Base-by-base conservation (phyloP, 2,329 filamentous ascomycete genomes). In the Gliomastix tumulicola region DNA sequence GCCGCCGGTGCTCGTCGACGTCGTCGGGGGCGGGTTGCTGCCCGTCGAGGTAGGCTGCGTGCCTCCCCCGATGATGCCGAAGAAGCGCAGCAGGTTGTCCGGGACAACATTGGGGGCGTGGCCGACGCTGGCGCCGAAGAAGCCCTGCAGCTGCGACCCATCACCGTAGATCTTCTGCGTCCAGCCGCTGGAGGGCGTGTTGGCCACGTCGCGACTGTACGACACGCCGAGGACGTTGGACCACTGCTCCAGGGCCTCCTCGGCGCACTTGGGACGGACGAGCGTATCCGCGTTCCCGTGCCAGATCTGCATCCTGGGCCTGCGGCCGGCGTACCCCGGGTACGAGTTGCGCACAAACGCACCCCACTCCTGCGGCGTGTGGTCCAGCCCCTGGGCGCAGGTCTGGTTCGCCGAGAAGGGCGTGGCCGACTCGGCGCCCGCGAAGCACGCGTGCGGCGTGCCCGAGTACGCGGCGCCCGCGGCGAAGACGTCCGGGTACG, bases 291-390 rank as follows among this genome's bases (percentile, higher is more conserved):
- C 53, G 28, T 65, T 68, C 31, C 74, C 74, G 48, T 79, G 74
- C 58, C 69, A 77, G 45, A 76, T 66, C 49, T 74, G 69, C 63
- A 79, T 71, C 36, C 63, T 65, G 3, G 74, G 73, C 3, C 71
- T 59, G 1, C 60, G 38, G 3, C 71, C 71, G n/a, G 53, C 55
- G 47, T 75, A 76, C 7, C 61, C 66, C 0, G 69, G 66, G 44
- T 74, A 68, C 62, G 63, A 62, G 35, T 55, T 54, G 18, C 56
- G 51, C 10, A 65, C 70, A 20, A 65, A 54, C 42, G 63, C 58
- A 11, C 65, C 65, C 71, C 72, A 76, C 35, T 66, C 57, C 42
- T 64, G 50, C 3, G 65, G 59, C 0, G 66, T 65, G 15, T 61
- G 57, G 34, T 55, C 49, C 34, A 60, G 48, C 4, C 71, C 71